Evolutionary conservation across 2,329 filamentous ascomycete genomes (phyloP).

Genomic region (Fusarium annulatum): DNA sequence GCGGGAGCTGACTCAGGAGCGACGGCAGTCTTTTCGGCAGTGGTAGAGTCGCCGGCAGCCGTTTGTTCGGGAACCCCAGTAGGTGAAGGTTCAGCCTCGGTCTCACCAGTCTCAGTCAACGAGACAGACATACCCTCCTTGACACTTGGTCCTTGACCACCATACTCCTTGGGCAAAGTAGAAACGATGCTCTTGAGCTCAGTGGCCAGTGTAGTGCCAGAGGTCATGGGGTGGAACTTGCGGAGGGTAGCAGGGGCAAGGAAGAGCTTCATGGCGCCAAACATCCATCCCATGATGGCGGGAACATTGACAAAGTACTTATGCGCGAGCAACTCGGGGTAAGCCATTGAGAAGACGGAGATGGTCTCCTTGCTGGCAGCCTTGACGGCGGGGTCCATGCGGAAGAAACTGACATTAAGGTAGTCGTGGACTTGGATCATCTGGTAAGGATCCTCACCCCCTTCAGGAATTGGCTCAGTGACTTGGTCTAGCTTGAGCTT

Average conservation of each 20-base stretch:
- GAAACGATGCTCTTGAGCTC: constrained; percentile 69
- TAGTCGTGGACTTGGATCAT: constrained; percentile 96
- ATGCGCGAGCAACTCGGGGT: constrained; percentile 84
- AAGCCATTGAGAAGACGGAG: constrained; percentile 80
- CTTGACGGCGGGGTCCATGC: constrained; percentile 81
- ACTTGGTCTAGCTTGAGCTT: constrained; percentile 78
- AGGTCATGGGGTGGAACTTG: constrained; percentile 83
- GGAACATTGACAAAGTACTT: constrained; percentile 99
- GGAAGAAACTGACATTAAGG: constrained; percentile 85
- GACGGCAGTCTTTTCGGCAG: neutral
- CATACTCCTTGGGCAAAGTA: constrained; percentile 80
- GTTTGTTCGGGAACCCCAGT: neutral
- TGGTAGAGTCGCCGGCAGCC: constrained; percentile 1
- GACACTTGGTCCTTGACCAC: constrained; percentile 71
- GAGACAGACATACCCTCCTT: constrained; percentile 51
- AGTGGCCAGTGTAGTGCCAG: constrained; percentile 74
- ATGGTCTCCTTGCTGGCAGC: constrained; percentile 84
- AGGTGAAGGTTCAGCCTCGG: neutral
- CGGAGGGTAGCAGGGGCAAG: constrained; percentile 78
- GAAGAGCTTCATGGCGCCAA: constrained; percentile 79
- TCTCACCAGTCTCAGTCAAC: constrained; percentile 35
- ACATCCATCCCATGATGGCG: constrained; percentile 89
- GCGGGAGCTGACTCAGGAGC: neutral
- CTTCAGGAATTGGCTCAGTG: constrained; percentile 76
- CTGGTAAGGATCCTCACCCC: constrained; percentile 84